Evolutionary conservation across 352 stramenopile genomes (phyloP).

Genomic region (Globisporangium barbulae): DNA sequence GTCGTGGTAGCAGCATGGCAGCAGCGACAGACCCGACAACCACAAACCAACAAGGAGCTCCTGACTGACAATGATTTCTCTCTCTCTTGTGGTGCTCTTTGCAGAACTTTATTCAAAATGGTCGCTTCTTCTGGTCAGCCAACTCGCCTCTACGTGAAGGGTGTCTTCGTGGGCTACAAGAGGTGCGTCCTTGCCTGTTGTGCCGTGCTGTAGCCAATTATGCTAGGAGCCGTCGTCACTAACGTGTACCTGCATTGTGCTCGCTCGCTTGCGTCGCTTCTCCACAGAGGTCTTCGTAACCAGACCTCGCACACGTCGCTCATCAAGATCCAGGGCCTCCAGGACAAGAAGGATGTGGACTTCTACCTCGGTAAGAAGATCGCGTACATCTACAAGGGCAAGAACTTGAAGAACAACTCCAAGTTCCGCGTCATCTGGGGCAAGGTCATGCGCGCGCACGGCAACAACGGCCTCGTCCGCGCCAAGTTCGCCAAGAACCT

Average conservation of each 20-base stretch:
- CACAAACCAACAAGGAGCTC: not conserved
- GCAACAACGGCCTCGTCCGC: constrained; percentile 97
- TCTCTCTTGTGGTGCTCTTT: constrained; percentile 12
- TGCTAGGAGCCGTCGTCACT: not conserved
- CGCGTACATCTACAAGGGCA: constrained; percentile 99
- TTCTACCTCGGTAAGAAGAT: constrained; percentile 99
- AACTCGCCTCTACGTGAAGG: constrained; percentile 98
- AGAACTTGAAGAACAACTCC: constrained; percentile 92
- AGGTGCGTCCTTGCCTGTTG: constrained; percentile 37
- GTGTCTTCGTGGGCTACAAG: constrained; percentile 99
- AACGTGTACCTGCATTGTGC: not conserved
- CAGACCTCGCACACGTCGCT: constrained; percentile 98
- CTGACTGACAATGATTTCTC: constrained; percentile 12
- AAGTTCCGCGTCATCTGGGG: constrained; percentile 99
- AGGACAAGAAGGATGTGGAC: constrained; percentile 97
- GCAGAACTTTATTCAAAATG: constrained; percentile 86
- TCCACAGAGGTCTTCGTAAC: constrained; percentile 89
- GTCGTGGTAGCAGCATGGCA: not conserved
- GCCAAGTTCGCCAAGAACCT: constrained; percentile 99
- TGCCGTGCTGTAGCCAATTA: not conserved
- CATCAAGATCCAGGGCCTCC: constrained; percentile 99
- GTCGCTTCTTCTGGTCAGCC: constrained; percentile 90
- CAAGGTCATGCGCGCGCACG: constrained; percentile 96
- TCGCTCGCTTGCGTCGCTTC: not conserved
- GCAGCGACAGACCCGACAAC: not conserved